Conservation (phyloP, 2,329 filamentous ascomycete genomes). For the Cadophora malorum region DNA sequence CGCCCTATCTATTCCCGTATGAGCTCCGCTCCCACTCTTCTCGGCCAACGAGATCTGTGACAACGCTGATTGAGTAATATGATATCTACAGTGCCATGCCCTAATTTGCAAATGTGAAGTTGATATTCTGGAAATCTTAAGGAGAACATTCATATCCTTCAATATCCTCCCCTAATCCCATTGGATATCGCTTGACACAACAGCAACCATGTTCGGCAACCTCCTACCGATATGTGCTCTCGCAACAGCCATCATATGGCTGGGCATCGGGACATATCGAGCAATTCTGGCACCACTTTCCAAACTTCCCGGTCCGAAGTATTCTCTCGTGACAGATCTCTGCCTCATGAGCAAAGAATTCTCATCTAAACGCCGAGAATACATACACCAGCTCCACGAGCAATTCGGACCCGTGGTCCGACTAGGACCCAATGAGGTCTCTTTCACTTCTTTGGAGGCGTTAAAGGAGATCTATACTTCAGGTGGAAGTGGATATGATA, state of each 20-base stretch:
- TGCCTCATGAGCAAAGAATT: conserved; percentile 54
- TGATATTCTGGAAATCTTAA: not conserved
- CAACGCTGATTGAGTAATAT: not conserved
- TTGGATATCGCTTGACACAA: not conserved
- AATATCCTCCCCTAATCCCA: not conserved
- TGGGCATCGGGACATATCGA: conserved; percentile 19
- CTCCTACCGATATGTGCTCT: conserved; percentile 18
- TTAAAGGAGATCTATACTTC: conserved; percentile 69
- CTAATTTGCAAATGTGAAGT: not conserved
- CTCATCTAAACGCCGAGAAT: conserved; percentile 56
- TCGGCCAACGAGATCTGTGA: not conserved
- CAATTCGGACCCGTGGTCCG: conserved; percentile 64
- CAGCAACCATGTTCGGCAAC: conserved; percentile 19
- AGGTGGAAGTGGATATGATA: conserved; percentile 68
- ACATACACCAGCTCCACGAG: conserved; percentile 61
- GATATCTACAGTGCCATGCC: not conserved
- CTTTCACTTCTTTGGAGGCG: conserved; percentile 61
- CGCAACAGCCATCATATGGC: conserved; percentile 2
- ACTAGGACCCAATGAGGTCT: conserved; percentile 63
- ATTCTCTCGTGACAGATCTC: conserved; percentile 34
- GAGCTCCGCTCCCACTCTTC: conserved; percentile 16
- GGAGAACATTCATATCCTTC: not conserved
- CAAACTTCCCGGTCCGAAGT: conserved; percentile 38
- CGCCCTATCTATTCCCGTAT: not conserved
- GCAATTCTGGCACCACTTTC: conserved; percentile 34